These are phyloP conservation scores for Ustilago bromivora DNA, from an alignment of 1,284 basidiomycete genomes.

Conservation along the genomic window DNA sequence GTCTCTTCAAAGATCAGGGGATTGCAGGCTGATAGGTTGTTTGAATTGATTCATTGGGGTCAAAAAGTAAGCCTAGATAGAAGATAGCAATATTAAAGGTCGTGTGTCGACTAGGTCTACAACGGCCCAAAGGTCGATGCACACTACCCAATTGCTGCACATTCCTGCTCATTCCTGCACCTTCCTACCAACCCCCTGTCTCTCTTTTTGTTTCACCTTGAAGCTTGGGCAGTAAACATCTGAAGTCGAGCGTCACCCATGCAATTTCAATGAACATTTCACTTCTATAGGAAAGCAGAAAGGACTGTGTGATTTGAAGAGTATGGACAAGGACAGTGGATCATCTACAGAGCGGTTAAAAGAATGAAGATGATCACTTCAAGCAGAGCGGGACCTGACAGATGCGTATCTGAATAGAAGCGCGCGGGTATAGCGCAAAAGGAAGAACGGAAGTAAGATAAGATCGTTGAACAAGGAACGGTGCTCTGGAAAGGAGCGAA, in stretches of 20 bases:
- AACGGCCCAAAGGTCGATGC: constrained; percentile 36
- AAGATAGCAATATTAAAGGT: constrained; percentile 51
- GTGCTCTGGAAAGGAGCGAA: background rate
- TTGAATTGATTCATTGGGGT: constrained; percentile 41
- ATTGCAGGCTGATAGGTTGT: constrained; percentile 51
- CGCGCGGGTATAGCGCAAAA: background rate
- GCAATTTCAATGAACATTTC: background rate
- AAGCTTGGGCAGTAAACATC: background rate
- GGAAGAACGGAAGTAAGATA: background rate
- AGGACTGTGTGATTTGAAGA: background rate
- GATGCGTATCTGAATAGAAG: background rate
- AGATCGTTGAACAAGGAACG: background rate
- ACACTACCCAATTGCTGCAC: constrained; percentile 58
- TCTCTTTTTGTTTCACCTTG: background rate
- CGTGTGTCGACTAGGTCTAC: constrained; percentile 42
- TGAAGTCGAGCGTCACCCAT: background rate
- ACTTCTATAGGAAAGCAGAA: background rate
- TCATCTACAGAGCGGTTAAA: background rate
- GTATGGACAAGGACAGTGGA: constrained; percentile 1
- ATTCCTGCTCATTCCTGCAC: constrained; percentile 1
- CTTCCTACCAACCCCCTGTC: background rate
- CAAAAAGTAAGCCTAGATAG: constrained; percentile 57
- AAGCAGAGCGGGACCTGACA: background rate
- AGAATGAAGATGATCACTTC: background rate
- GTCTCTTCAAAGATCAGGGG: constrained; percentile 5